phyloP scores from a whole-genome alignment of 2,329 filamentous ascomycete species.

The Cladosporium sp. region DNA sequence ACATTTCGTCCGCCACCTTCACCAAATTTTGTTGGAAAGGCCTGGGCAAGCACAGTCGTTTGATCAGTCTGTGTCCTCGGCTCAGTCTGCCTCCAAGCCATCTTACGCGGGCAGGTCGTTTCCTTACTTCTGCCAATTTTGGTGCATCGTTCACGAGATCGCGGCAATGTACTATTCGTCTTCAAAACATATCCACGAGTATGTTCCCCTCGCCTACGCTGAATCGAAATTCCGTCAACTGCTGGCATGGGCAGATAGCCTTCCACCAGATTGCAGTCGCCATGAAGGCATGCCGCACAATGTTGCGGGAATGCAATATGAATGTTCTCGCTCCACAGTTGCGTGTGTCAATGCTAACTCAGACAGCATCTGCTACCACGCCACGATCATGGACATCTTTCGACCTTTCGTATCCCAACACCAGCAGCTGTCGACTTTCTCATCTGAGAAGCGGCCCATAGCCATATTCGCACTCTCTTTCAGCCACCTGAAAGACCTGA shows the following conservation, averaged over 20 bases:
- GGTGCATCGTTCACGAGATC: conserved; percentile 2
- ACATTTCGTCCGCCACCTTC: not conserved
- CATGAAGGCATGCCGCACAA: not conserved
- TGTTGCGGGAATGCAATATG: conserved; percentile 5
- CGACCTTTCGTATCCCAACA: not conserved
- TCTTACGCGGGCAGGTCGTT: not conserved
- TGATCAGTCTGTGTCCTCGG: not conserved
- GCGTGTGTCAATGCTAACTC: too few relatives aligned
- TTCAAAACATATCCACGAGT: not conserved
- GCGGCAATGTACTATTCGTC: conserved; percentile 1
- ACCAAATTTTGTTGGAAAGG: not conserved
- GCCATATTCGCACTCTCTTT: conserved; percentile 6
- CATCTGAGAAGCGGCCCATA: not conserved
- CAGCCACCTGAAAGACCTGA: not conserved
- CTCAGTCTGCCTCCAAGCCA: not conserved
- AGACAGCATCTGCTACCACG: conserved; percentile 2
- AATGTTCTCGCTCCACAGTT: not conserved
- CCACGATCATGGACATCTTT: conserved; percentile 6
- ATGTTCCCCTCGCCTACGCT: conserved; percentile 1
- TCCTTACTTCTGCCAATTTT: conserved; percentile 3
- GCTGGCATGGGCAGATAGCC: not conserved
- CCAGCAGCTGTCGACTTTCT: not conserved
- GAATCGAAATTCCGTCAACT: not conserved
- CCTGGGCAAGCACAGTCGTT: not conserved
- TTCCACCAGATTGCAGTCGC: not conserved